phyloP scores from a whole-genome alignment of 202 grass and related monocot genomes.

The Digitaria exilis region DNA sequence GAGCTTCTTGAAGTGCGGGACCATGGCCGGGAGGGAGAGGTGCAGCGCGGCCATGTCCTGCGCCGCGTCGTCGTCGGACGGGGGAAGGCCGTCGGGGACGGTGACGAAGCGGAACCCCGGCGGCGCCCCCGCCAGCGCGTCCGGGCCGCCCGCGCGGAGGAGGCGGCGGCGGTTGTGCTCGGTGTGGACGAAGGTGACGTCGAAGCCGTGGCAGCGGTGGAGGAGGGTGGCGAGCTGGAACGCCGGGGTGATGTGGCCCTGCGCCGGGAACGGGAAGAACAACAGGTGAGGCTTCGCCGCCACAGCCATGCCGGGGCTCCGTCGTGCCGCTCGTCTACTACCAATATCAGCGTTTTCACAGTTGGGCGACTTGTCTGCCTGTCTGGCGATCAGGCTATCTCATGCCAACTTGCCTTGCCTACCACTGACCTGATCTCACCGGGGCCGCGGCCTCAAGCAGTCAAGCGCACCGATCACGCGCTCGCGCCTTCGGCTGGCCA shows the following conservation, averaged over 20 bases:
- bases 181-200: slow-evolving; percentile 18
- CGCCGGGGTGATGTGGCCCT: slow-evolving; percentile 54
- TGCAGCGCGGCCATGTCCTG: not conserved
- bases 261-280: slow-evolving; percentile 47
- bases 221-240: slow-evolving; percentile 14
- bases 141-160: not conserved
- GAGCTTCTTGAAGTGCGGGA: not conserved
- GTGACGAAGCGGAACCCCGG: not conserved
- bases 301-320: not conserved
- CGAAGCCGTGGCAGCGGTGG: not conserved
- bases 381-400: not conserved
- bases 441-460: not conserved
- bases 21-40: not conserved
- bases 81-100: not conserved
- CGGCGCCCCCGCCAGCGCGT: not conserved
- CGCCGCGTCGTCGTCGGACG: not conserved
- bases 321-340: not conserved
- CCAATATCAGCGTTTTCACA: not conserved
- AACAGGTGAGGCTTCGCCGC: not conserved
- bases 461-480: no score
- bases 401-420: not conserved
- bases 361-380: no score
- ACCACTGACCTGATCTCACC: not conserved
- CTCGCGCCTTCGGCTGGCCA: not conserved
- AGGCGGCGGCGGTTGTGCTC: slow-evolving; percentile 12